Evolutionary conservation across 1,284 basidiomycete genomes (phyloP).

Genomic region (Melampsora allii-populina): DNA sequence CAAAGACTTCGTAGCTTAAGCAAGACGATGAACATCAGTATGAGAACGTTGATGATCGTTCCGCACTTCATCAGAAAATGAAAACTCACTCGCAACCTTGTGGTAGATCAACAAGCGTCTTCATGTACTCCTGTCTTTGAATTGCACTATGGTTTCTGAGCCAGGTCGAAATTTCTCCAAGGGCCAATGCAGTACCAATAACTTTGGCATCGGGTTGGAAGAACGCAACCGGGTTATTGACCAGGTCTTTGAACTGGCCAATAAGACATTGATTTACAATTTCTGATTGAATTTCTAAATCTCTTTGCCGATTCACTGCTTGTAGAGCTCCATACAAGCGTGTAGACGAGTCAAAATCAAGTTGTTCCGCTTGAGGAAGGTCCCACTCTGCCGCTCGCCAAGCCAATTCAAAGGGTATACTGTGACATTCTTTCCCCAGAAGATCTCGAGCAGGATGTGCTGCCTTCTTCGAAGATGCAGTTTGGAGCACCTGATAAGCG

Average conservation of each 20-base stretch:
- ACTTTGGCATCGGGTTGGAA: slow-evolving; percentile 47
- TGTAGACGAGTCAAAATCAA: slow-evolving; percentile 57
- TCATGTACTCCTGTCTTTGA: slow-evolving; percentile 5
- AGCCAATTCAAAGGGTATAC: slow-evolving; percentile 57
- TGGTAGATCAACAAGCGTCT: slow-evolving; percentile 54
- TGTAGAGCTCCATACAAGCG: slow-evolving; percentile 74
- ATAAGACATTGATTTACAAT: slow-evolving; percentile 60
- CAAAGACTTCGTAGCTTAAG: slow-evolving; percentile 69
- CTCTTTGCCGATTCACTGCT: slow-evolving; percentile 69
- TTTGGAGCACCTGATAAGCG: slow-evolving; percentile 48
- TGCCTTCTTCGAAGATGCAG: slow-evolving; percentile 56
- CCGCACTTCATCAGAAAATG: slow-evolving; percentile 40
- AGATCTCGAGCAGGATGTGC: slow-evolving; percentile 65
- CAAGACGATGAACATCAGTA: background rate
- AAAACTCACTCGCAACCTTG: slow-evolving; percentile 64
- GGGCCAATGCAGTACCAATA: slow-evolving; percentile 31
- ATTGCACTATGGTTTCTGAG: slow-evolving; percentile 5
- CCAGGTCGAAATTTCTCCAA: slow-evolving; percentile 19
- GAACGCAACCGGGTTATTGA: slow-evolving; percentile 57
- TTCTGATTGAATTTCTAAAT: slow-evolving; percentile 57
- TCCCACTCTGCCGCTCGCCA: slow-evolving; percentile 47
- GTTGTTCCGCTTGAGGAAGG: slow-evolving; percentile 47
- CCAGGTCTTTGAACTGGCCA: slow-evolving; percentile 66
- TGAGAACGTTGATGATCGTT: slow-evolving; percentile 16
- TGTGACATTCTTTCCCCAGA: slow-evolving; percentile 83